Conservation (phyloP, 192 early-diverging fungal genomes). For the Coemansia sp. region DNA sequence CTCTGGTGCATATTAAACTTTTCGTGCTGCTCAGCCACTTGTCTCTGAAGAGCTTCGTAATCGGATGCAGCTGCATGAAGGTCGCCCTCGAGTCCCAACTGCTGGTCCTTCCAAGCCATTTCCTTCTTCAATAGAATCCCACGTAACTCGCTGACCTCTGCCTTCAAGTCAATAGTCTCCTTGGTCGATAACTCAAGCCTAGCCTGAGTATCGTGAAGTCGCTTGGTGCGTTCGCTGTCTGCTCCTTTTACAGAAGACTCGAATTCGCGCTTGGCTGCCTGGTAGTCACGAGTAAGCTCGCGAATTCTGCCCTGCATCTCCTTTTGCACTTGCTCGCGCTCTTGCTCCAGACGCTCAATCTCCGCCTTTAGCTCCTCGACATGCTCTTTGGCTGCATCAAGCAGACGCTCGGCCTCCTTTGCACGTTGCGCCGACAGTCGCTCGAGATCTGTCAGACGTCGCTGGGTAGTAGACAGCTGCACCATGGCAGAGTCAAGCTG, state of each 20-base stretch:
- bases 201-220: conserved; percentile 38
- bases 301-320: conserved; percentile 44
- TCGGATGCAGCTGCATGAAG: conserved; percentile 36
- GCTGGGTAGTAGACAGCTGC: conserved; percentile 22
- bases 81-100: conserved; percentile 32
- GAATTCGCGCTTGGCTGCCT: conserved; percentile 35
- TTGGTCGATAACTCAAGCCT: conserved; percentile 27
- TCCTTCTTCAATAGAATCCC: conserved; percentile 42
- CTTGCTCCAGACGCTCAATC: conserved; percentile 32
- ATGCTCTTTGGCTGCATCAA: conserved; percentile 36
- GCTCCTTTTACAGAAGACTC: conserved; percentile 37
- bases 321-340: conserved; percentile 39
- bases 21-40: conserved; percentile 16
- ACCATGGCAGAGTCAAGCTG: conserved; percentile 25
- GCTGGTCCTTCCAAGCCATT: conserved; percentile 43
- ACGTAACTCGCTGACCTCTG: conserved; percentile 48
- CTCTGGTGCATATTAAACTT: conserved; percentile 11
- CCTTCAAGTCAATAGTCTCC: conserved; percentile 28
- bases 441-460: conserved; percentile 32
- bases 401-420: conserved; percentile 27
- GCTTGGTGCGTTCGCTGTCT: conserved; percentile 25
- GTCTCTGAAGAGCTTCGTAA: conserved; percentile 34
- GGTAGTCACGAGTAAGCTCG: conserved; percentile 37
- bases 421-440: conserved; percentile 27
- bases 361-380: conserved; percentile 36